These are phyloP conservation scores for Skeletonema grethae DNA, from an alignment of 108 stramenopile genomes.

Conservation along the genomic window DNA sequence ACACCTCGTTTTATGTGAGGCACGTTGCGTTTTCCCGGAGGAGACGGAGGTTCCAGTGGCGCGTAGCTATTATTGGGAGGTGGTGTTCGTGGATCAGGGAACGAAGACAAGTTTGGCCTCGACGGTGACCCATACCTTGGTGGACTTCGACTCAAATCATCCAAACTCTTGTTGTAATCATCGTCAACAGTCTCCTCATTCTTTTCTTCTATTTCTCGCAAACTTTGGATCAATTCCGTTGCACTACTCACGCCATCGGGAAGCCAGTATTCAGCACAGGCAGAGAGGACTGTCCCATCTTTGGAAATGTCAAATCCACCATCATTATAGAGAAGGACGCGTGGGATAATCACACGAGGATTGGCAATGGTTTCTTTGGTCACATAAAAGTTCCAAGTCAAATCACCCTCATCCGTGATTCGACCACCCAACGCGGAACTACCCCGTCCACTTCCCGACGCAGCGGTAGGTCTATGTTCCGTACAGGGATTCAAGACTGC, in stretches of 20 bases:
- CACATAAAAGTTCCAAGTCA: slow-evolving; percentile 34
- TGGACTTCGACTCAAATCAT: slow-evolving; percentile 27
- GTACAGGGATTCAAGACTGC: slow-evolving; percentile 46
- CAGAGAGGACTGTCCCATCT: slow-evolving; percentile 88
- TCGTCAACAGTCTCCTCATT: background rate
- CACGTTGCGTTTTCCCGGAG: slow-evolving; percentile 49
- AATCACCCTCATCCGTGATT: slow-evolving; percentile 39
- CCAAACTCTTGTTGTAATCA: slow-evolving; percentile 8
- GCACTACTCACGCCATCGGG: slow-evolving; percentile 78
- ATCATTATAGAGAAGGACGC: slow-evolving; percentile 94
- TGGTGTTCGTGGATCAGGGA: slow-evolving; percentile 40
- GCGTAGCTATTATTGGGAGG: slow-evolving; percentile 26
- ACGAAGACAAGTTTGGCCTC: background rate
- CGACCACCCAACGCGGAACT: slow-evolving; percentile 22
- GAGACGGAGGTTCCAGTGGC: slow-evolving; percentile 47
- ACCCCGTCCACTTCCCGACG: background rate
- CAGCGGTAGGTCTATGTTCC: background rate
- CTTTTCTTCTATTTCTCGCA: slow-evolving; percentile 37
- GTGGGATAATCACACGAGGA: slow-evolving; percentile 74
- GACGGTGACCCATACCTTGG: background rate
- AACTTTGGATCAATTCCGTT: slow-evolving; percentile 67
- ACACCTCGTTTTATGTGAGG: slow-evolving; percentile 25
- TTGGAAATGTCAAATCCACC: slow-evolving; percentile 94
- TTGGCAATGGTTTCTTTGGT: slow-evolving; percentile 46
- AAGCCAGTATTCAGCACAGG: slow-evolving; percentile 88